Percentiles rank a stretch among this genome's conserved stretches.
These are phyloP conservation scores for Diaporthe batatas DNA, from an alignment of 2,329 filamentous ascomycete species.

Conservation along the genomic window DNA sequence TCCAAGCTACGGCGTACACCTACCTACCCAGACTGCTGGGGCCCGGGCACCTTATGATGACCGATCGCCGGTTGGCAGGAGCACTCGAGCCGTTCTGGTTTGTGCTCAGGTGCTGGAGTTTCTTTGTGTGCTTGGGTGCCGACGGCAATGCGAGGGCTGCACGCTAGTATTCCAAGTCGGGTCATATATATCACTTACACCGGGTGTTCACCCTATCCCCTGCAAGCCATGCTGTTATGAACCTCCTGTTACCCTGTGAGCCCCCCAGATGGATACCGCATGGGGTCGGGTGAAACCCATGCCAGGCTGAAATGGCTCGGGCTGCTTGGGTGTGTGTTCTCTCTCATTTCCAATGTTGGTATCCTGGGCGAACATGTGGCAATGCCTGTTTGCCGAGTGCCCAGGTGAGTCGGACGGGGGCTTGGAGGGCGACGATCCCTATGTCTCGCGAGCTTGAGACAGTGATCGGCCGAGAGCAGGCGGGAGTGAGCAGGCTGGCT, in stretches of 20 bases:
- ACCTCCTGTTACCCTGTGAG: neutral
- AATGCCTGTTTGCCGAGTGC: slow-evolving; percentile 8
- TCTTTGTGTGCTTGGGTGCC: neutral
- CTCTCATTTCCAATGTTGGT: neutral
- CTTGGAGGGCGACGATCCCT: slow-evolving; percentile 4
- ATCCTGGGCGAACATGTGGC: slow-evolving; percentile 20
- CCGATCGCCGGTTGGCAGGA: slow-evolving; percentile 13
- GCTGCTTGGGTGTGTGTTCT: neutral
- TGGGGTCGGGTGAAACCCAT: slow-evolving; percentile 8
- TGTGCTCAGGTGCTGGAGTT: neutral
- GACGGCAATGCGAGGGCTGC: slow-evolving; percentile 2
- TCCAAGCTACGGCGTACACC: too few relatives aligned
- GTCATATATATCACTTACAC: neutral
- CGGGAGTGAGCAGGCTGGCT: neutral
- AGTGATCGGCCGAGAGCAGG: neutral
- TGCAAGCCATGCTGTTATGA: slow-evolving; percentile 1
- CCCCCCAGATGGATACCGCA: neutral
- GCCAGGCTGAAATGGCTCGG: neutral
- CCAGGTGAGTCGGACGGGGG: neutral
- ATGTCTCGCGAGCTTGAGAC: slow-evolving; percentile 10
- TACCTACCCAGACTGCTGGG: neutral
- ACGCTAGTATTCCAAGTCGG: neutral
- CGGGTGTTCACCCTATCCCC: neutral
- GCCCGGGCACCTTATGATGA: slow-evolving; percentile 8
- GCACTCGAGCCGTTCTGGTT: slow-evolving; percentile 1